Evolutionary conservation across 1,284 basidiomycete genomes (phyloP), one percentile per base, ranked within the genome.

Genomic region (Pseudozyma sp.): DNA sequence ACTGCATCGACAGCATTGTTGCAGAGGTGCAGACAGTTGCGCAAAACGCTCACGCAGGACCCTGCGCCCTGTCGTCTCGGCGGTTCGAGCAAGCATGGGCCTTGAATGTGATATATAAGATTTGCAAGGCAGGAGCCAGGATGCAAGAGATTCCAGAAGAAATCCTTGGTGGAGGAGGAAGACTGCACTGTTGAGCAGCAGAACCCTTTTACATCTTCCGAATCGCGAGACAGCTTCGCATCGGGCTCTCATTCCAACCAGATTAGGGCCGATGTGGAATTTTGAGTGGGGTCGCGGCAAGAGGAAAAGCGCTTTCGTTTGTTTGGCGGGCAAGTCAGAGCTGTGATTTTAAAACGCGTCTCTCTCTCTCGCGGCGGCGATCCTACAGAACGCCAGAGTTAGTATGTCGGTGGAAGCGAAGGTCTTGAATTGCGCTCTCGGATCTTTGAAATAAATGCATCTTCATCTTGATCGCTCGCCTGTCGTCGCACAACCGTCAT

Each of bases 71-170:
- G 36, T 38, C n/a, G 45, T 39, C 31, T 44, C 54, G 45, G 40
- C 40, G 16, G 51, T 43, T 3, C 18, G 47, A 10, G 47, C 48
- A 12, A 62, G 39, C 60, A 62, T 62, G 14, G 52, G 44, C 31
- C 13, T 25, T 44, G 25, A n/a, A 25, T 45, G n/a, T 35, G 31
- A 44, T 7, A 3, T 7, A 3, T 11, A 16, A 2, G 36, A 18
- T 3, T 18, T 10, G 19, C 7, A 31, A 34, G 34, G 31, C 4
- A 19, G 10, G 18, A 2, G 38, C 9, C 12, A n/a, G 25, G 31
- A 34, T 42, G 44, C n/a, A 35, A 6, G 19, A 25, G 35, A 11
- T 18, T 34, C 31, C 44, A 34, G 40, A 25, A 31, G 21, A 53
- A 43, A 5, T 13, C 5, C 25, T 25, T 10, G 10, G 9, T 9